A percentile compares a stretch with the other conserved stretches of the same genome.
phyloP scores from a whole-genome alignment of 2,329 filamentous ascomycete genomes.

The Trichophaea hybrida region DNA sequence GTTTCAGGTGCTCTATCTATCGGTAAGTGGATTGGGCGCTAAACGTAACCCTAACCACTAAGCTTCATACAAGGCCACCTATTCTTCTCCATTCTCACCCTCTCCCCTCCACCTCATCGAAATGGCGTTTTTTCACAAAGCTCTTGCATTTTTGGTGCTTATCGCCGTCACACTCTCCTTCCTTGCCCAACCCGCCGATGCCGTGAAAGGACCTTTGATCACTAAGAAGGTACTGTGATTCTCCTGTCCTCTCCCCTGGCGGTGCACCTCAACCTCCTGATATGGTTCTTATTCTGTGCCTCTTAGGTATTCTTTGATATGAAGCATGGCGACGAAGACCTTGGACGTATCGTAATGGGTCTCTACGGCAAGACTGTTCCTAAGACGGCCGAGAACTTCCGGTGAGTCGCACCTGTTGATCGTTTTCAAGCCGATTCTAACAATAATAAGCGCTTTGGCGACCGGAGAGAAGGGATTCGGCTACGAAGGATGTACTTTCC shows the following conservation, averaged over 20 bases:
- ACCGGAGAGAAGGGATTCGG: constrained; percentile 78
- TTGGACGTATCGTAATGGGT: constrained; percentile 66
- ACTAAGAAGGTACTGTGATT: constrained; percentile 56
- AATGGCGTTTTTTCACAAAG: constrained; percentile 62
- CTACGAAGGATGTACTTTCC: constrained; percentile 69
- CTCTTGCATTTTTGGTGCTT: constrained; percentile 60
- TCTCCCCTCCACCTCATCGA: constrained; percentile 28
- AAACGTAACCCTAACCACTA: too few species aligned
- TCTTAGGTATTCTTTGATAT: constrained; percentile 63
- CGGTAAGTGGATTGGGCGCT: too few species aligned
- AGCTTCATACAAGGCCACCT: not conserved
- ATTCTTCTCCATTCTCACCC: not conserved
- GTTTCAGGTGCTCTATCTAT: too few species aligned
- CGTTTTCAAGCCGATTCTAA: not conserved
- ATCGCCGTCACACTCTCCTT: constrained; percentile 60
- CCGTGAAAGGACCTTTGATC: constrained; percentile 80
- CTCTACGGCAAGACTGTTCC: constrained; percentile 80
- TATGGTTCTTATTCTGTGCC: not conserved
- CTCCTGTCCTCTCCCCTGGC: not conserved
- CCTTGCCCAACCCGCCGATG: constrained; percentile 59
- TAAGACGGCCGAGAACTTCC: constrained; percentile 45
- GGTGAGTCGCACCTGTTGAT: constrained; percentile 25
- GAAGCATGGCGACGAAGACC: constrained; percentile 54
- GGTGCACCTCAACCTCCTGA: not conserved
- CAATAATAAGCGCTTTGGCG: constrained; percentile 48